Evolutionary conservation across 371 early-diverging fungal genomes (phyloP).

Genomic region (Zychaea mexicana): DNA sequence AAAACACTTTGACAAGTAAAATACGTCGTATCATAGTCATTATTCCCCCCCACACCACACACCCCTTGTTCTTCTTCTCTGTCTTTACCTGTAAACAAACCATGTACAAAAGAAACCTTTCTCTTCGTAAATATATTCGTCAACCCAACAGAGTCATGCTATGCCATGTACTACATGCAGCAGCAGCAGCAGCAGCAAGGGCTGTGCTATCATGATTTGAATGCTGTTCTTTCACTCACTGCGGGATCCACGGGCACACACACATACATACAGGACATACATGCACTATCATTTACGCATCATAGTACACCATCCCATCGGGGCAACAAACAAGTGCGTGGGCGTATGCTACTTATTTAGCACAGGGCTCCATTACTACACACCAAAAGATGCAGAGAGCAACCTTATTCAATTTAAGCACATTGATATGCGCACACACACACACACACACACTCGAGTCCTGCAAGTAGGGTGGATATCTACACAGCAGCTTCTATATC

Average conservation of each 20-base stretch:
- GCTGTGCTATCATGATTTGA: too few relatives aligned
- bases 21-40: neutral
- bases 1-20: constrained; percentile 45
- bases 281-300: neutral
- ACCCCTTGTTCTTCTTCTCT: neutral
- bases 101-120: neutral
- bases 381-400: neutral
- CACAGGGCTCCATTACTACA: too few relatives aligned
- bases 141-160: too few relatives aligned
- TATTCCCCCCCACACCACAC: neutral
- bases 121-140: neutral
- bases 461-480: too few relatives aligned
- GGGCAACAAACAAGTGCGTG: too few relatives aligned
- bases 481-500: constrained; percentile 10
- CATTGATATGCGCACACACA: neutral
- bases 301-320: neutral
- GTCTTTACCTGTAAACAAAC: neutral
- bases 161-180: too few relatives aligned
- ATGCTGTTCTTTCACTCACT: too few relatives aligned
- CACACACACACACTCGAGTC: too few relatives aligned
- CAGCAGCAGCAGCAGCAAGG: too few relatives aligned
- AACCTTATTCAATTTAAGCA: constrained; percentile 1
- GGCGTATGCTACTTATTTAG: too few relatives aligned
- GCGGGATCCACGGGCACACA: too few relatives aligned
- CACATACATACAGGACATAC: too few relatives aligned